Evolutionary conservation across 176 grass and related monocot genomes (phyloP), one percentile per base, ranked within the genome.

Genomic region (Phyllostachys edulis): DNA sequence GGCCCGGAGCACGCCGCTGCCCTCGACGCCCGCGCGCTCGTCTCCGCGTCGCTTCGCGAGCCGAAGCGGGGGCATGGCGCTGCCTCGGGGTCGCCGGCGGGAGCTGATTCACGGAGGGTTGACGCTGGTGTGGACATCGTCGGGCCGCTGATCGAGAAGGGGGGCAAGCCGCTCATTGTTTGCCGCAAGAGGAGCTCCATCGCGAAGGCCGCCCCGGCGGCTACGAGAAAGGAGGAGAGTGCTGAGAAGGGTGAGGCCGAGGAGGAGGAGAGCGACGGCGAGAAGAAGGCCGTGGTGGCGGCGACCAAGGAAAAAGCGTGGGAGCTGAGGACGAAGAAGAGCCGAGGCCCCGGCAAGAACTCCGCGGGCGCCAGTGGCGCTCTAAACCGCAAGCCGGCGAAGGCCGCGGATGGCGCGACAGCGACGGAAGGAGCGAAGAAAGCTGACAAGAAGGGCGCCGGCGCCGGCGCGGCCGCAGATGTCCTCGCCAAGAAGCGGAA

Each of bases 171-270:
- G 24, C 84, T 93, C 42, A 98, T 93, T 23, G 82, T 95, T 29
- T 98, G 91, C 86, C 86, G 92, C 34, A 98, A 98, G 67, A 72
- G 92, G 23, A 95, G 92, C 82, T 94, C 95, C 77, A 91, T 95
- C 59, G 67, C 87, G 0, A 98, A 94, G 86, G 20, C 88, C 0
- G 76, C 85, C 2, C 46, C 82, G 0, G 63, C 86, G 4, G 61
- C 90, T 0, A 52, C 63, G 15, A 73, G 10, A 2, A 90, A 92
- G 75, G 87, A 93, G 47, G 92, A 91, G 73, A 76, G 57, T 3
- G 17, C 56, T 6, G 71, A 47, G 64, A 86, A 91, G 84, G 40
- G 2, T 2, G 75, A 84, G 44, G 63, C 39, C 3, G 63, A 16
- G 1, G 44, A 21, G 2, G 72, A 40, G 51, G 47, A 67, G n/a